Evolutionary conservation across 345 rosid species (phyloP).

Genomic region (Aurinia saxatilis): DNA sequence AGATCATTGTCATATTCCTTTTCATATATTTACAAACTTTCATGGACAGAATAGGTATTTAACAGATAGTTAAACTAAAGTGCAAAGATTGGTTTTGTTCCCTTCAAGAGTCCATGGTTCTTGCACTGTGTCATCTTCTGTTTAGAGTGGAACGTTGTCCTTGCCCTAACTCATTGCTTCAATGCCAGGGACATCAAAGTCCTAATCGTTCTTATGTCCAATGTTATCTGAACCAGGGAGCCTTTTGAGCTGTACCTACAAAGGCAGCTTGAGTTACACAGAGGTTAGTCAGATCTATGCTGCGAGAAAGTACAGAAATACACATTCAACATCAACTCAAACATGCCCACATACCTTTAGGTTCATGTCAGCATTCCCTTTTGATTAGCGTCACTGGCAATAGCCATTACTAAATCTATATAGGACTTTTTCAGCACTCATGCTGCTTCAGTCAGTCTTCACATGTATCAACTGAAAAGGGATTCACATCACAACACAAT

Average conservation of each 20-base stretch:
- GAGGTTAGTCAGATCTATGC: background rate
- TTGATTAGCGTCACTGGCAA: constrained; percentile 22
- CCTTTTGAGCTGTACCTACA: constrained; percentile 19
- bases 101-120: no score
- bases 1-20: no score
- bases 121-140: no score
- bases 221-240: constrained; percentile 30
- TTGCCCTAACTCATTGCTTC: no score
- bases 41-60: no score
- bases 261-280: constrained; percentile 16
- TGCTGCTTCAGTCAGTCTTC: constrained; percentile 93
- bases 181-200: constrained; percentile 25
- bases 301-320: constrained; percentile 4
- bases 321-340: constrained; percentile 8
- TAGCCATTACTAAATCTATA: constrained; percentile 53
- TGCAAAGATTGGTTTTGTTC: no score
- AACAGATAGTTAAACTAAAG: no score
- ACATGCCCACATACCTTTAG: constrained; percentile 17
- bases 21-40: no score
- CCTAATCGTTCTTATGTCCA: constrained; percentile 21
- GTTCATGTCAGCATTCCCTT: constrained; percentile 18
- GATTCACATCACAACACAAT: background rate
- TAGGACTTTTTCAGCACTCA: constrained; percentile 68
- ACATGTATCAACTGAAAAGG: constrained; percentile 45
- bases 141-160: no score